Percentiles rank a stretch among this genome's conserved stretches.
These are phyloP conservation scores for Blastobotrys ciferrii DNA, from an alignment of 1,139 yeast species.

Conservation along the genomic window DNA sequence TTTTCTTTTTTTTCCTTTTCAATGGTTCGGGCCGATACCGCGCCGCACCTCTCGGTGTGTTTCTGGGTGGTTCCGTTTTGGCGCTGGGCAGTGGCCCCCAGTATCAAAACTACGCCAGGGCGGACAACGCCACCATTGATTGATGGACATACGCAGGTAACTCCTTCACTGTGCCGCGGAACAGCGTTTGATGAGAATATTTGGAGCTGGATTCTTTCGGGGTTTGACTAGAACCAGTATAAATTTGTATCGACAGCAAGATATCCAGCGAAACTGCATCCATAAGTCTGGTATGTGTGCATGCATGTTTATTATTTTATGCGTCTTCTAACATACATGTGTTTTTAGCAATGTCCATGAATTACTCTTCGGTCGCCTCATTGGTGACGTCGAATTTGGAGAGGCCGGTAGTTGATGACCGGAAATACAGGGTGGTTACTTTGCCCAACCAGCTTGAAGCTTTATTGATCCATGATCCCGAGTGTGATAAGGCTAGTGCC, in stretches of 20 bases:
- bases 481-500: constrained; percentile 91
- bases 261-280: neutral
- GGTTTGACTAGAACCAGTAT: neutral
- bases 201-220: neutral
- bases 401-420: constrained; percentile 54
- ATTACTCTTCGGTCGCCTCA: neutral
- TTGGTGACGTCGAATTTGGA: constrained; percentile 27
- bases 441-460: constrained; percentile 71
- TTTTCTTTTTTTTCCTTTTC: constrained; percentile 4
- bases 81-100: constrained; percentile 4
- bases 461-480: constrained; percentile 73
- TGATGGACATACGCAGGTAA: neutral
- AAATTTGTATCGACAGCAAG: neutral
- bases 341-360: neutral
- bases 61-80: too few species aligned
- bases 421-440: constrained; percentile 65
- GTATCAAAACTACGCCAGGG: constrained; percentile 7
- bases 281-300: neutral
- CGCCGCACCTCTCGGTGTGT: neutral
- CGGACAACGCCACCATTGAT: neutral
- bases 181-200: neutral
- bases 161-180: neutral
- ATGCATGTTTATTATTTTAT: neutral
- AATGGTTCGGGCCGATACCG: neutral
- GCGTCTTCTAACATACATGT: neutral